Base-by-base conservation (phyloP, 1,284 basidiomycete species). In the Apiotrichum veenhuisii region DNA sequence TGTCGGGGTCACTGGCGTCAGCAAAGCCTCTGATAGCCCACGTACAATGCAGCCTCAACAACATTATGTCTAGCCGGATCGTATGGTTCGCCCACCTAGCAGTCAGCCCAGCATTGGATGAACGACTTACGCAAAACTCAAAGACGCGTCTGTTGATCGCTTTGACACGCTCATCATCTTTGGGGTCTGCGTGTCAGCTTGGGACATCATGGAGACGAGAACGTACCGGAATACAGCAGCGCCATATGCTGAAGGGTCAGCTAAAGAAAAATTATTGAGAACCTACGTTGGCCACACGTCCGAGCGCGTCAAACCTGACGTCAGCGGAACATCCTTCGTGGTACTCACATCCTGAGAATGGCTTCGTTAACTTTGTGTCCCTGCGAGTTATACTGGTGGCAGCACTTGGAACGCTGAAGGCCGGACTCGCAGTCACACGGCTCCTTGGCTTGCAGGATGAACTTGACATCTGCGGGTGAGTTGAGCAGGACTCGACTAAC, bases 391-490 rank as follows among this genome's bases (percentile, higher is more conserved):
- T 37, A 34, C 20, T 59, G 46, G 52, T 70, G 52, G 26, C 62
- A 64, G 52, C 72, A 71, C 12, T 58, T 4, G 11, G 45, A 45
- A 1, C 69, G 59, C 69, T n/a, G 45, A 36, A 55, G 37, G 0
- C 54, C 64, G 0, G 69, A 69, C 1, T 66, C 69, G 46, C 79
- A 80, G 0, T 68, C 65, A 59, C 80, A 81, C 0, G 71, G 73
- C 2, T 79, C 74, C 33, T 78, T 72, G 17, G 76, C 69, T 0
- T 64, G 62, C 17, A 78, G 65, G 50, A 80, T 73, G 56, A 76
- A 65, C 47, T 74, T 69, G 2, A 80, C 73, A 47, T 79, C 77
- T 64, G 64, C 47, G 18, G 11, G 15, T 22, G 10, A 20, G 15
- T 0, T 30, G n/a, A 10, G 23, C 25, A 11, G 2, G 2, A 2